phyloP scores from a whole-genome alignment of 2,329 filamentous ascomycete species.

The Metarhizium rileyi region DNA sequence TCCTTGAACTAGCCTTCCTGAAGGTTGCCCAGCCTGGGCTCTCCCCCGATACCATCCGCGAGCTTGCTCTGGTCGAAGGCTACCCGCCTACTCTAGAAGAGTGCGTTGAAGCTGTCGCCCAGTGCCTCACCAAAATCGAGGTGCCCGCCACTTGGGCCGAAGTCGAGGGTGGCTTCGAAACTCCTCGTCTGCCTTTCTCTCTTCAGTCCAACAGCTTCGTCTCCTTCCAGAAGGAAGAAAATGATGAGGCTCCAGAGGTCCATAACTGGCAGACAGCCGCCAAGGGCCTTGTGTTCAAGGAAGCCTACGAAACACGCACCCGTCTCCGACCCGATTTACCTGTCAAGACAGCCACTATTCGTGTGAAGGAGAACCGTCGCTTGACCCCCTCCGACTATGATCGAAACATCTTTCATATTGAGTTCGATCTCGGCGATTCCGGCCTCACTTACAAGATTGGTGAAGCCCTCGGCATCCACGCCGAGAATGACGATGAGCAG shows the following conservation, averaged over 20 bases:
- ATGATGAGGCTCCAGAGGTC: constrained; percentile 55
- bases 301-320: constrained; percentile 70
- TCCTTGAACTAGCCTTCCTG: constrained; percentile 76
- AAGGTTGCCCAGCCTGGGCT: constrained; percentile 62
- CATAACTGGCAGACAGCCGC: constrained; percentile 75
- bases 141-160: constrained; percentile 74
- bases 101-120: constrained; percentile 56
- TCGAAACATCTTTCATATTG: constrained; percentile 99
- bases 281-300: constrained; percentile 86
- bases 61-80: constrained; percentile 51
- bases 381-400: constrained; percentile 84
- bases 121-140: constrained; percentile 62
- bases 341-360: constrained; percentile 77
- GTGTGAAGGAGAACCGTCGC: constrained; percentile 90
- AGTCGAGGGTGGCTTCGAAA: constrained; percentile 42
- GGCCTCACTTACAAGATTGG: constrained; percentile 95
- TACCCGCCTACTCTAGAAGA: constrained; percentile 41
- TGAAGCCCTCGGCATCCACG: constrained; percentile 92
- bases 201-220: constrained; percentile 75
- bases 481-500: constrained; percentile 76
- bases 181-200: constrained; percentile 46
- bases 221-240: constrained; percentile 65
- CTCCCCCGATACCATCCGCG: constrained; percentile 51
- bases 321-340: constrained; percentile 75
- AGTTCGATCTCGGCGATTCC: constrained; percentile 88